Evolutionary conservation across 2,329 filamentous ascomycete species (phyloP), one percentile per base, ranked within the genome.

Genomic region (Venturia pyrina): DNA sequence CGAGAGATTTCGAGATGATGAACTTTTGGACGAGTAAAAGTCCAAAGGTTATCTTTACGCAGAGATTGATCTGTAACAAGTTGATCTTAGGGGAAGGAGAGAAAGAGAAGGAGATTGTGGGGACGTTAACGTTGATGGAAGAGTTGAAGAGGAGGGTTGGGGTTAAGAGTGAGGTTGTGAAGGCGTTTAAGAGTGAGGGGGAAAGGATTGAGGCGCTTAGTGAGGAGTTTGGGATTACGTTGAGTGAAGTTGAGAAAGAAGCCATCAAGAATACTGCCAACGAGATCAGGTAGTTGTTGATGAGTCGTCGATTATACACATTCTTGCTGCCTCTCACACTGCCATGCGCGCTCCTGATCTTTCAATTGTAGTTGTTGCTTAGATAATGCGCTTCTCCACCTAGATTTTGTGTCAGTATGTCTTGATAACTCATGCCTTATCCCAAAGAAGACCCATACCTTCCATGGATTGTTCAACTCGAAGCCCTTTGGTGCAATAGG

Each of bases 401-500:
- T 78, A 69, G 57, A 41, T n/a, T 21, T 11, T 32, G 56, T 70
- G 43, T 77, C 68, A 77, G 73, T 67, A 66, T 43, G 48, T 17
- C n/a, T n/a, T 7, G 4, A 1, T 15, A 17, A 43, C 15, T 15
- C 40, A 43, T 43, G 43, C 37, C 37, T 19, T 21, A 21, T 41
- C n/a, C 32, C 32, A 21, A 15, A 37, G 5, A 57, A n/a, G 19
- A 28, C 8, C 59, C 81, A 67, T 81, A 87, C 85, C 81, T 83
- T 85, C 86, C 86, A 88, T 69, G 83, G 83, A 76, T 87, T 87
- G 82, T 83, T 88, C 72, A 87, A 74, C 76, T 87, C 85, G 77
- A 88, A 88, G 68, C 85, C 85, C 66, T 79, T 75, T 37, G 85
- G 85, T 40, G 86, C 86, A 67, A 78, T 75, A 60, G 81, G 78